phyloP scores from a whole-genome alignment of 2,329 filamentous ascomycete genomes.

The Beauveria pseudobassiana region DNA sequence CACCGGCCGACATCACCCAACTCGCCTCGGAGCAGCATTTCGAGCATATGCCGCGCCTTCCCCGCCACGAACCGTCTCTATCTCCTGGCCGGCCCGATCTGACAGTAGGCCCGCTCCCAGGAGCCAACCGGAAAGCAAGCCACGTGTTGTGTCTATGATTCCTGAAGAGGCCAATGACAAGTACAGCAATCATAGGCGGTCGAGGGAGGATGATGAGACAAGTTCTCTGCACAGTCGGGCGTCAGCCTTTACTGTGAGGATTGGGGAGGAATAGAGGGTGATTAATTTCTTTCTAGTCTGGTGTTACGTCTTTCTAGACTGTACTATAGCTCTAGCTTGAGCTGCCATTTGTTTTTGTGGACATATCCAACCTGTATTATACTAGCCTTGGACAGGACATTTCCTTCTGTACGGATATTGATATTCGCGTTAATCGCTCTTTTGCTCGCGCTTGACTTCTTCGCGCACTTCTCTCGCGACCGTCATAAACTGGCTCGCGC shows the following conservation, averaged over 20 bases:
- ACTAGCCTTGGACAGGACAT: not conserved
- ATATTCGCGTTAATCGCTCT: not conserved
- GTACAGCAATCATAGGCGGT: not conserved
- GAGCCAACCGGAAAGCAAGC: not conserved
- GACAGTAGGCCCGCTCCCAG: not conserved
- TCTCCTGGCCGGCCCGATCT: conserved; percentile 10
- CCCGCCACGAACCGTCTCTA: conserved; percentile 5
- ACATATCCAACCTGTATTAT: conserved; percentile 3
- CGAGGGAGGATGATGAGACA: conserved; percentile 10
- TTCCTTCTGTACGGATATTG: not conserved
- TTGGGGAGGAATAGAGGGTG: conserved; percentile 3
- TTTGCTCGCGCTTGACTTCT: conserved; percentile 16
- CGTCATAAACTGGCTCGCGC: conserved; percentile 36
- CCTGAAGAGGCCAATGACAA: conserved; percentile 7
- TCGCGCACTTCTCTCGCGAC: conserved; percentile 22
- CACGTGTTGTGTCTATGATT: conserved; percentile 13
- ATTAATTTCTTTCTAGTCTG: not conserved
- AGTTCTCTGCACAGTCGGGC: conserved; percentile 13
- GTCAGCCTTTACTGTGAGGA: conserved; percentile 16
- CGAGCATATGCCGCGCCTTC: not conserved
- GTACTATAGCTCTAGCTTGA: not conserved
- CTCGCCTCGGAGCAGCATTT: not conserved
- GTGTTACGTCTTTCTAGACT: not conserved
- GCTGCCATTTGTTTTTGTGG: not conserved
- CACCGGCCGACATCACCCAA: not conserved